Base-by-base conservation (phyloP, 371 early-diverging fungal species). In the Mucor velutinosus region DNA sequence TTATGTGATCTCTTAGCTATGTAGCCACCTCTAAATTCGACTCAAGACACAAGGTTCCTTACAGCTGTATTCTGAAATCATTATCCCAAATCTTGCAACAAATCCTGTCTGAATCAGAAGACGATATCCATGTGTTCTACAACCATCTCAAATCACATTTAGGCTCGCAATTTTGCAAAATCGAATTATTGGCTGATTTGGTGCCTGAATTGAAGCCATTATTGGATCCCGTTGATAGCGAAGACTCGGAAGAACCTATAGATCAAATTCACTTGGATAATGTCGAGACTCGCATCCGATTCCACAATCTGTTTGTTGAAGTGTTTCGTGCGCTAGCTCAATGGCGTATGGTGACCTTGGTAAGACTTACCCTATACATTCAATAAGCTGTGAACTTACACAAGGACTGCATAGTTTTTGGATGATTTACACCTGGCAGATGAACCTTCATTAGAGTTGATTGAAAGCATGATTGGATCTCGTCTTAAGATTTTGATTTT, bases 371-470 rank as follows among this genome's bases (percentile, higher is more conserved):
- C n/a, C n/a, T n/a, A n/a, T n/a, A n/a, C n/a, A n/a, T n/a, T n/a
- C n/a, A n/a, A n/a, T n/a, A n/a, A n/a, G n/a, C n/a, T n/a, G n/a
- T n/a, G n/a, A 45, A 45, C 45, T 19, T 17, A 15, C 21, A 12
- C n/a, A 6, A 6, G 45, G 15, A 51, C 14, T 39, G 25, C 29
- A 17, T 65, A 81, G 75, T 82, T 82, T 60, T 41, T 82, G 45
- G 83, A 82, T 53, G 83, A 82, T 60, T 39, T 80, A n/a, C 83
- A 82, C 45, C 72, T 76, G 69, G 83, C 82, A 58, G 83, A 82
- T 60, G 79, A 82, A 7, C 77, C 80, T 1, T 82, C 83, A 7
- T 25, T 80, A 10, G 83, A 82, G 55, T 58, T 82, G 6, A 57
- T 82, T 8, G 71, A 76, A 39, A 73, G 77, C 43, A 69, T 82